These are phyloP conservation scores for Vitellaria paradoxa DNA, from an alignment of 179 eudicot genomes.

Conservation along the genomic window DNA sequence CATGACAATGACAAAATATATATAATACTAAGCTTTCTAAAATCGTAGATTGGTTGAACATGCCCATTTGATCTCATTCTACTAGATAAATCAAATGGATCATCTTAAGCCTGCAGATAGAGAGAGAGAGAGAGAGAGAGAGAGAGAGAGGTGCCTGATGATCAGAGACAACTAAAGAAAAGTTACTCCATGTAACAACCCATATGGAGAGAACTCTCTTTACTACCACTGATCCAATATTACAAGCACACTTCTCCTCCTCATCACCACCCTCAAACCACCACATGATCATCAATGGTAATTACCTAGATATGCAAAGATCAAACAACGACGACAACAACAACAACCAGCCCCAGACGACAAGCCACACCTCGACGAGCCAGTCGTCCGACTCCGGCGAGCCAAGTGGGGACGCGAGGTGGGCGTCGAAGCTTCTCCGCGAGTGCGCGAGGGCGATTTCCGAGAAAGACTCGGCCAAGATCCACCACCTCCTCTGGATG, in stretches of 20 bases:
- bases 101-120: conserved; percentile 7
- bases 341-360: conserved; percentile 17
- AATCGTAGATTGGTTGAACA: neutral
- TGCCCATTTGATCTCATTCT: conserved; percentile 4
- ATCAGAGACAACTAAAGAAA: neutral
- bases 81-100: neutral
- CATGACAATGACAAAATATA: conserved; percentile 6
- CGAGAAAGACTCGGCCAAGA: conserved; percentile 41
- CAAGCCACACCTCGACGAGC: conserved; percentile 25
- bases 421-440: conserved; percentile 43
- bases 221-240: neutral
- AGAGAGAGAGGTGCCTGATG: neutral
- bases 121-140: neutral
- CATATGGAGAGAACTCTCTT: conserved; percentile 25
- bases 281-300: conserved; percentile 10
- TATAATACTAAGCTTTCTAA: neutral
- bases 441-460: conserved; percentile 48
- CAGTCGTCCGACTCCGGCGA: conserved; percentile 35
- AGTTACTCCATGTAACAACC: too few species aligned
- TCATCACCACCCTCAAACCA: conserved; percentile 13
- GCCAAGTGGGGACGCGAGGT: conserved; percentile 25
- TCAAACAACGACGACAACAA: neutral
- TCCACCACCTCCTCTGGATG: conserved; percentile 57
- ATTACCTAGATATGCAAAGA: conserved; percentile 12
- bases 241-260: conserved; percentile 14